Evolutionary conservation across 2,329 filamentous ascomycete genomes (phyloP).

Genomic region (Aspergillus sp.): DNA sequence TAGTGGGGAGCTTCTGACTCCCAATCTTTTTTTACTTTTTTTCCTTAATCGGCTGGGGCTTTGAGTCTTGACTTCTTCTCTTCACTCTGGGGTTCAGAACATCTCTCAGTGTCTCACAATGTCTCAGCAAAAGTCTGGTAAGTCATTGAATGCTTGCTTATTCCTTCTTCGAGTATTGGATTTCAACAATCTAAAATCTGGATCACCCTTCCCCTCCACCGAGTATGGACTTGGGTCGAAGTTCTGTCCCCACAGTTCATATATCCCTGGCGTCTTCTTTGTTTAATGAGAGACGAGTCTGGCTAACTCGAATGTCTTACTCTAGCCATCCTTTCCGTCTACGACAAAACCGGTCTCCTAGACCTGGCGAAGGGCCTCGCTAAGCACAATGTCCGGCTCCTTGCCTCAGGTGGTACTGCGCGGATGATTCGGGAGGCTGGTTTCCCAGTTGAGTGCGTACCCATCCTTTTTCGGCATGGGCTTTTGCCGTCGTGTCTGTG

Average conservation of each 20-base stretch:
- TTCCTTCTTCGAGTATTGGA: slow-evolving; percentile 14
- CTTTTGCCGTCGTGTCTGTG: not conserved
- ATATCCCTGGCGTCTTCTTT: slow-evolving; percentile 14
- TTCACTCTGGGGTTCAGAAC: slow-evolving; percentile 23
- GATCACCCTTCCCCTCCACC: slow-evolving; percentile 9
- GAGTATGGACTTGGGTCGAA: slow-evolving; percentile 19
- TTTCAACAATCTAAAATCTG: slow-evolving; percentile 9
- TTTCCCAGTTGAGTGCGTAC: slow-evolving; percentile 84
- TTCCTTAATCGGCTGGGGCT: slow-evolving; percentile 5
- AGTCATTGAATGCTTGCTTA: slow-evolving; percentile 15
- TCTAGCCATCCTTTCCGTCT: slow-evolving; percentile 90
- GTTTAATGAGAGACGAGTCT: not conserved
- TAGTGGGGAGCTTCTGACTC: slow-evolving; percentile 6
- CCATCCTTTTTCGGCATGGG: slow-evolving; percentile 6
- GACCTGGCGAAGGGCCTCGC: slow-evolving; percentile 89
- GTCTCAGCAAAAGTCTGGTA: slow-evolving; percentile 45
- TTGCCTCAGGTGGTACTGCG: slow-evolving; percentile 92
- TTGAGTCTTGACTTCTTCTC: slow-evolving; percentile 6
- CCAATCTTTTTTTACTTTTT: slow-evolving; percentile 14
- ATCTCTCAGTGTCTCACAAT: slow-evolving; percentile 28
- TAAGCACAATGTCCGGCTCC: slow-evolving; percentile 84
- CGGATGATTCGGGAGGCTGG: slow-evolving; percentile 96
- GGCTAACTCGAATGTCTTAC: slow-evolving; percentile 11
- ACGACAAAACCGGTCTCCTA: slow-evolving; percentile 94
- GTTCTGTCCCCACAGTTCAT: slow-evolving; percentile 16